These are phyloP conservation scores for Solanum stenotomum DNA, from an alignment of 257 asterid species.

Conservation along the genomic window DNA sequence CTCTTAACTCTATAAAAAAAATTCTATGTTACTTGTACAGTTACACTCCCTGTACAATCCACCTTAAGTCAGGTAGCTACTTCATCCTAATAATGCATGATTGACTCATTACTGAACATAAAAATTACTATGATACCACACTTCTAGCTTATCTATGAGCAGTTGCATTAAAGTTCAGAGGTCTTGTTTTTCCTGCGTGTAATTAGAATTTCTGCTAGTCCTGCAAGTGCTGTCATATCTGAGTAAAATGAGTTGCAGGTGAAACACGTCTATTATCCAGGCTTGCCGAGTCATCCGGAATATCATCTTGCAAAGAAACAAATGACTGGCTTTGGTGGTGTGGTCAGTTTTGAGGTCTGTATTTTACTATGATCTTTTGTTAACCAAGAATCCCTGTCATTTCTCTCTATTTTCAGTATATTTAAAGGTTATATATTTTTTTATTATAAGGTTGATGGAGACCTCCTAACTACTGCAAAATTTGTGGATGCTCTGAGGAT, in stretches of 20 bases:
- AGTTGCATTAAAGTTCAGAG: background rate
- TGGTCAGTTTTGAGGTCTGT: slow-evolving; percentile 94
- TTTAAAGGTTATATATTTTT: background rate
- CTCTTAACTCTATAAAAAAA: background rate
- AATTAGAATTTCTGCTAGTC: background rate
- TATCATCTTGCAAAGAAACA: slow-evolving; percentile 74
- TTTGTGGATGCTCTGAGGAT: slow-evolving; percentile 72
- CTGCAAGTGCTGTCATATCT: background rate
- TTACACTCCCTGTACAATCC: background rate
- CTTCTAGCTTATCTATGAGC: background rate
- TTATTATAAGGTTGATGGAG: slow-evolving; percentile 65
- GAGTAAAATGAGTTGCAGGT: slow-evolving; percentile 36
- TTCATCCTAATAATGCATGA: background rate
- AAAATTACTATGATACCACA: background rate
- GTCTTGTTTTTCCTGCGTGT: background rate
- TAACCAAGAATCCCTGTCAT: background rate
- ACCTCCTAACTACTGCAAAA: slow-evolving; percentile 57
- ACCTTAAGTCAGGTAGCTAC: background rate
- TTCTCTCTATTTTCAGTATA: background rate
- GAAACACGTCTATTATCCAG: slow-evolving; percentile 74
- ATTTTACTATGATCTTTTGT: background rate
- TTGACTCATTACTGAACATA: background rate
- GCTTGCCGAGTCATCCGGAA: slow-evolving; percentile 88
- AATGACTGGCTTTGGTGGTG: slow-evolving; percentile 96
- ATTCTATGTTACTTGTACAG: background rate